Evolutionary conservation across 352 stramenopile species (phyloP).

Genomic region (Globisporangium rhizosaccharum): DNA sequence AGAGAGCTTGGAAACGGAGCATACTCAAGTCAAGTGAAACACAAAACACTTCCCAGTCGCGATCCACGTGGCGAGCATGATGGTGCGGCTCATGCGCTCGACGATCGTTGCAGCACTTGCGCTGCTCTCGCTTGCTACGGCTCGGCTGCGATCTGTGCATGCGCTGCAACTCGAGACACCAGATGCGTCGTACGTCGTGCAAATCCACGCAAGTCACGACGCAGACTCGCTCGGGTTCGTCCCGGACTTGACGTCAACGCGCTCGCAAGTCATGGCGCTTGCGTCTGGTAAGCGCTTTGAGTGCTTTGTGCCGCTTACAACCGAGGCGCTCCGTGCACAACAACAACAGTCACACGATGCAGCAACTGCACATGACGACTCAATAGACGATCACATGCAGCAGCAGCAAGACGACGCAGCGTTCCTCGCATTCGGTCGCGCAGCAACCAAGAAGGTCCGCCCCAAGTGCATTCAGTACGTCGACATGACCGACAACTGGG

Average conservation of each 20-base stretch:
- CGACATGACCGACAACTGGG: constrained; percentile 37
- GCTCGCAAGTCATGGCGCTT: constrained; percentile 57
- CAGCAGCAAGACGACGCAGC: constrained; percentile 1
- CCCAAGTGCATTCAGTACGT: constrained; percentile 64
- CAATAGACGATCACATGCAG: neutral
- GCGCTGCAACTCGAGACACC: constrained; percentile 4
- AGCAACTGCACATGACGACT: neutral
- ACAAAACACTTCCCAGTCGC: neutral
- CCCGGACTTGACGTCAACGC: constrained; percentile 17
- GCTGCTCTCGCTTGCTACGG: neutral
- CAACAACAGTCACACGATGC: neutral
- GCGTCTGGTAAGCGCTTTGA: constrained; percentile 62
- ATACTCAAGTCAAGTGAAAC: neutral
- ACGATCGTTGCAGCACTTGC: neutral
- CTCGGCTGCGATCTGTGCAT: neutral
- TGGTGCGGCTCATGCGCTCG: neutral
- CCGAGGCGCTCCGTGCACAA: constrained; percentile 5
- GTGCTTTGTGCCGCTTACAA: constrained; percentile 56
- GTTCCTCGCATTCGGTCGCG: constrained; percentile 48
- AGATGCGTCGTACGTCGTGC: constrained; percentile 61
- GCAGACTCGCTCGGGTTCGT: constrained; percentile 17
- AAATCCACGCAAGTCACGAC: constrained; percentile 48
- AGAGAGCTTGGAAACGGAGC: no score
- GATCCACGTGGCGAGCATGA: neutral
- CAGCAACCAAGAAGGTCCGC: constrained; percentile 46